These are phyloP conservation scores for Phanerochaete sordida DNA, from an alignment of 768 basidiomycete species.

Conservation along the genomic window DNA sequence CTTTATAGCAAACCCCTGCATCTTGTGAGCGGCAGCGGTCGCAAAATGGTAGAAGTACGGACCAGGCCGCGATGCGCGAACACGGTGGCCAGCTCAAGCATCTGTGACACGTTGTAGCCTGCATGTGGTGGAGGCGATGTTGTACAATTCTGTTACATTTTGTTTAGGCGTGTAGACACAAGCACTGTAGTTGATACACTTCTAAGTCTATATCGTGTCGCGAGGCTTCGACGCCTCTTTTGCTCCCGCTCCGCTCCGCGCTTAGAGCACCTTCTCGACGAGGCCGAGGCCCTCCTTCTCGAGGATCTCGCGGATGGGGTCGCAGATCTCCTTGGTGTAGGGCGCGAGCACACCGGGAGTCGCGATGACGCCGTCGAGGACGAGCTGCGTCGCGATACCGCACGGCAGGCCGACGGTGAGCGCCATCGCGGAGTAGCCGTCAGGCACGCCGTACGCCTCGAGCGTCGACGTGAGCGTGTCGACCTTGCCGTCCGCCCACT, in stretches of 20 bases:
- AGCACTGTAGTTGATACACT: neutral
- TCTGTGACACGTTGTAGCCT: too few relatives aligned
- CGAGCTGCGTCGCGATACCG: slow-evolving; percentile 88
- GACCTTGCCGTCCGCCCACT: slow-evolving; percentile 78
- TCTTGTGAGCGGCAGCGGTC: too few relatives aligned
- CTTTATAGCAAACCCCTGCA: too few relatives aligned
- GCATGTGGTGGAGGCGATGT: too few relatives aligned
- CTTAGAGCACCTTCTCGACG: slow-evolving; percentile 63
- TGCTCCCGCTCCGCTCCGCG: neutral
- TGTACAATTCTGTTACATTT: neutral
- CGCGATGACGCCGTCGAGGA: slow-evolving; percentile 81
- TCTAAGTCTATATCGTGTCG: neutral
- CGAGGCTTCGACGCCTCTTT: neutral
- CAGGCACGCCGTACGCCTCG: slow-evolving; percentile 79
- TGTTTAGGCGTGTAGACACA: neutral
- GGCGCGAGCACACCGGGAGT: slow-evolving; percentile 82
- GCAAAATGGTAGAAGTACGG: too few relatives aligned
- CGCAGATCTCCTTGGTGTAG: slow-evolving; percentile 82
- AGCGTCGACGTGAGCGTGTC: slow-evolving; percentile 89
- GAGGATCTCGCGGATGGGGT: slow-evolving; percentile 60
- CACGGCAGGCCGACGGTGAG: slow-evolving; percentile 89
- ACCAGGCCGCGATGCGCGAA: too few relatives aligned
- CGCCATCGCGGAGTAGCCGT: slow-evolving; percentile 89
- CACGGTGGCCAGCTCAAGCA: too few relatives aligned
- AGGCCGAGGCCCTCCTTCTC: slow-evolving; percentile 77